Base-by-base conservation (phyloP, 2,329 filamentous ascomycete species). In the Cercospora berteroae region DNA sequence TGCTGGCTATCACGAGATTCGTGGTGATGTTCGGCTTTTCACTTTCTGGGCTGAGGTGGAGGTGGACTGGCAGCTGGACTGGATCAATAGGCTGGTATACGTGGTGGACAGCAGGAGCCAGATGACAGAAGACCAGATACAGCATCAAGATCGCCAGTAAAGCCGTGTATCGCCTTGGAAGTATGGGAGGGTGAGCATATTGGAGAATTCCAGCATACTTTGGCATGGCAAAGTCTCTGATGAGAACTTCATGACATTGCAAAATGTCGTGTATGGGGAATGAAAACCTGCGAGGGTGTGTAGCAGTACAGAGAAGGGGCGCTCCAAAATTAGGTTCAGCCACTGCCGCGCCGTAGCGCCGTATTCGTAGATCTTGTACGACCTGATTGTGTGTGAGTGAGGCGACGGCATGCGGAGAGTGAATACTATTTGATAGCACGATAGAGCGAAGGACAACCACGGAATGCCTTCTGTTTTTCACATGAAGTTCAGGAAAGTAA, bases 1-100 rank as follows among this genome's bases (percentile, higher is more conserved):
- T 61, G 23, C 68, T 67, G 18, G 69, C 70, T 31, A 71, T 63
- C 7, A 72, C 70, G 9, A 73, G 57, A 44, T 72, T 69, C 16
- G 42, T 33, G 25, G 39, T 62, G 23, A 50, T 42, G 16, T 31
- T 48, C 18, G 12, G 1, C 1, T 23, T 20, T 8, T 12, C 20
- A 13, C 23, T 6, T 18, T 7, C 4, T 52, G 23, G n/a, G 2
- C n/a, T 20, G 23, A 16, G 12, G 12, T 16, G 42, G 18, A 33
- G 20, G 20, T 25, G 39, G 29, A 20, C 23, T 29, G 60, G 23
- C 18, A 36, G 60, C 42, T 23, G 33, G 6, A 12, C n/a, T 4
- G 29, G 7, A 5, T 33, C 16, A 7, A 62, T 16, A 18, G 60
- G 60, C 60, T 62, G 27, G 60, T 62, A 36, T 13, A 25, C 25